Conservation (phyloP, 192 early-diverging fungal genomes). For the Coemansia furcata region DNA sequence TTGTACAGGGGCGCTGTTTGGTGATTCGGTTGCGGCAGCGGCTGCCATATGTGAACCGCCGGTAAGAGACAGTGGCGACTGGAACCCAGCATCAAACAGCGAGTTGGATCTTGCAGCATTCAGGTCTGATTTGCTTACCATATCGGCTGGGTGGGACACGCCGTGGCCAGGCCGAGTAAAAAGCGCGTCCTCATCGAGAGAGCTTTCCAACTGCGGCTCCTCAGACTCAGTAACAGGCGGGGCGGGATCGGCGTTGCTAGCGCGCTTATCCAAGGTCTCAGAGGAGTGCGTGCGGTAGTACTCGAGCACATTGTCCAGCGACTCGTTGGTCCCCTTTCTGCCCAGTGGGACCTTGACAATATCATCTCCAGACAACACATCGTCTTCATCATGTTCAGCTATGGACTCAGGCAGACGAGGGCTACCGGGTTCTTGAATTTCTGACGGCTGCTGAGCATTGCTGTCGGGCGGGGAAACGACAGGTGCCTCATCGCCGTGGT, state of each 20-base stretch:
- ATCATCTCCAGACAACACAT: background rate
- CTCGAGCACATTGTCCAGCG: constrained; percentile 49
- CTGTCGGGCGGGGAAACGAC: background rate
- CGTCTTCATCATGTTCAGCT: background rate
- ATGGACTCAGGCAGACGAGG: background rate
- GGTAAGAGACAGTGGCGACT: background rate
- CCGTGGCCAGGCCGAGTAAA: background rate
- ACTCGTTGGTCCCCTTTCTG: constrained; percentile 44
- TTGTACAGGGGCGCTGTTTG: background rate
- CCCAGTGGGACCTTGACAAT: constrained; percentile 1
- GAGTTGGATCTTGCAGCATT: background rate
- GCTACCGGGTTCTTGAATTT: background rate
- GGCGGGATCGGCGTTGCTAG: background rate
- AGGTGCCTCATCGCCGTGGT: background rate
- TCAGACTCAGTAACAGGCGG: background rate
- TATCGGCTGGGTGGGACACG: background rate
- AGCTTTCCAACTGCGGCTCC: background rate
- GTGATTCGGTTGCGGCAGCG: background rate
- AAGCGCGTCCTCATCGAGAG: background rate
- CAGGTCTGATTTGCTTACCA: background rate
- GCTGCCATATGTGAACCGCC: background rate
- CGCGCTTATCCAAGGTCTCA: background rate
- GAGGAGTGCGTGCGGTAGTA: constrained; percentile 36
- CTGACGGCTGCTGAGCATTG: background rate
- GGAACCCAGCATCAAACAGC: constrained; percentile 1